Percentiles rank a stretch among this genome's conserved stretches.
These are phyloP conservation scores for Maudiozyma humilis DNA, from an alignment of 1,139 yeast species.

Conservation along the genomic window DNA sequence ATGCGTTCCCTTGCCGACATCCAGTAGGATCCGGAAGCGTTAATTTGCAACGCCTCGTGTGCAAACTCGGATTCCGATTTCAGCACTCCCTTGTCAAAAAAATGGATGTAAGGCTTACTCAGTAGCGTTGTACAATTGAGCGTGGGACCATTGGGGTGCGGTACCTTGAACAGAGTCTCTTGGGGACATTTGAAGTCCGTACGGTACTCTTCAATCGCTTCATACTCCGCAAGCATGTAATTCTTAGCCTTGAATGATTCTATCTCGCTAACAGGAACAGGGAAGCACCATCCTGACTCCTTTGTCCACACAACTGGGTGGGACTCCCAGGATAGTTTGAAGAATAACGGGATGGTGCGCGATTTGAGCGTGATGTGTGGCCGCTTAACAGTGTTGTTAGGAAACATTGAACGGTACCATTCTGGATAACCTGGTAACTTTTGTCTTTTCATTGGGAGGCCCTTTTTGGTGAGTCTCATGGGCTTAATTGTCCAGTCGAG, in stretches of 20 bases:
- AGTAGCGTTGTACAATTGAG: slow-evolving; percentile 72
- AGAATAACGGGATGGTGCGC: slow-evolving; percentile 65
- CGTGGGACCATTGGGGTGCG: slow-evolving; percentile 80
- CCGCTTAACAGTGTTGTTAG: slow-evolving; percentile 35
- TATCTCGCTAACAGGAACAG: slow-evolving; percentile 39
- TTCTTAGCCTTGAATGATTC: slow-evolving; percentile 43
- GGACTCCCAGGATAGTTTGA: slow-evolving; percentile 80
- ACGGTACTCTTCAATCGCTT: slow-evolving; percentile 12
- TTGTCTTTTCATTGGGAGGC: slow-evolving; percentile 69
- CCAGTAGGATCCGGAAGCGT: slow-evolving; percentile 87
- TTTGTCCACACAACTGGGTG: slow-evolving; percentile 76
- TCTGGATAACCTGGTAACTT: slow-evolving; percentile 86
- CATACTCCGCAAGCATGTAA: slow-evolving; percentile 35
- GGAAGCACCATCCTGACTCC: slow-evolving; percentile 81
- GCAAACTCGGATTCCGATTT: slow-evolving; percentile 70
- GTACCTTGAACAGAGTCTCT: slow-evolving; percentile 50
- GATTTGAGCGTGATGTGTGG: slow-evolving; percentile 64
- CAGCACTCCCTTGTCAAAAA: slow-evolving; percentile 66
- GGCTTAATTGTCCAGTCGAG: slow-evolving; percentile 77
- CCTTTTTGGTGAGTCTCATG: slow-evolving; percentile 56
- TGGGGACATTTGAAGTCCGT: not conserved
- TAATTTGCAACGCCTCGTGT: slow-evolving; percentile 64
- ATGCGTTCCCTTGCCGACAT: slow-evolving; percentile 82
- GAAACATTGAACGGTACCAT: slow-evolving; percentile 78
- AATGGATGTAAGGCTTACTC: slow-evolving; percentile 63